These are phyloP conservation scores for Hirsutella minnesotensis DNA, from an alignment of 2,329 filamentous ascomycete genomes.

Conservation along the genomic window DNA sequence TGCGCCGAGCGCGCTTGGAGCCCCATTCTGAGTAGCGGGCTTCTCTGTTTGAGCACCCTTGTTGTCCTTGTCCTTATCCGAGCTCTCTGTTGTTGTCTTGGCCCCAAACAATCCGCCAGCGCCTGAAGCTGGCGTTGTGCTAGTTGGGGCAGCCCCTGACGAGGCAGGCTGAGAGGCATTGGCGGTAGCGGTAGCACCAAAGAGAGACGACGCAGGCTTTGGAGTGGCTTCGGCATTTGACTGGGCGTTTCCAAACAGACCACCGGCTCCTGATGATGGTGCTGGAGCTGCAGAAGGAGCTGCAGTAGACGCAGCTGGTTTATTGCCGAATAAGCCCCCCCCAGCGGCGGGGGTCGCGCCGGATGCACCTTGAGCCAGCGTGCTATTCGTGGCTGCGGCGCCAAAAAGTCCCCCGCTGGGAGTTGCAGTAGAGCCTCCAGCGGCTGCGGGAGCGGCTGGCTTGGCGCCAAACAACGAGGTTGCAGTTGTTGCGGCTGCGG, in stretches of 20 bases:
- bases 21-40: slow-evolving; percentile 15
- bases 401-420: slow-evolving; percentile 22
- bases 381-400: slow-evolving; percentile 14
- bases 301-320: slow-evolving; percentile 18
- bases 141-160: slow-evolving; percentile 14
- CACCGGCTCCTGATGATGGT: slow-evolving; percentile 16
- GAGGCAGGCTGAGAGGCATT: slow-evolving; percentile 16
- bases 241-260: slow-evolving; percentile 18
- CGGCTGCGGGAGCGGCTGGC: slow-evolving; percentile 17
- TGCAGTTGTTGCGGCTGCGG: slow-evolving; percentile 11
- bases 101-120: slow-evolving; percentile 19
- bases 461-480: slow-evolving; percentile 28
- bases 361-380: slow-evolving; percentile 6
- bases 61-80: slow-evolving; percentile 9
- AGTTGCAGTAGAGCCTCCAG: slow-evolving; percentile 9
- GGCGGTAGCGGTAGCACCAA: slow-evolving; percentile 10
- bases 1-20: slow-evolving; percentile 41
- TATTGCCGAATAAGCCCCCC: slow-evolving; percentile 20
- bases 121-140: slow-evolving; percentile 8
- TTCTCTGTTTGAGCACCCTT: slow-evolving; percentile 15
- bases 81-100: slow-evolving; percentile 18
- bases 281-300: slow-evolving; percentile 14
- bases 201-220: slow-evolving; percentile 8
- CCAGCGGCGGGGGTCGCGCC: slow-evolving; percentile 16
- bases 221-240: slow-evolving; percentile 5